These are phyloP conservation scores for Russula griseocarnosa DNA, from an alignment of 768 basidiomycete genomes.

Conservation along the genomic window DNA sequence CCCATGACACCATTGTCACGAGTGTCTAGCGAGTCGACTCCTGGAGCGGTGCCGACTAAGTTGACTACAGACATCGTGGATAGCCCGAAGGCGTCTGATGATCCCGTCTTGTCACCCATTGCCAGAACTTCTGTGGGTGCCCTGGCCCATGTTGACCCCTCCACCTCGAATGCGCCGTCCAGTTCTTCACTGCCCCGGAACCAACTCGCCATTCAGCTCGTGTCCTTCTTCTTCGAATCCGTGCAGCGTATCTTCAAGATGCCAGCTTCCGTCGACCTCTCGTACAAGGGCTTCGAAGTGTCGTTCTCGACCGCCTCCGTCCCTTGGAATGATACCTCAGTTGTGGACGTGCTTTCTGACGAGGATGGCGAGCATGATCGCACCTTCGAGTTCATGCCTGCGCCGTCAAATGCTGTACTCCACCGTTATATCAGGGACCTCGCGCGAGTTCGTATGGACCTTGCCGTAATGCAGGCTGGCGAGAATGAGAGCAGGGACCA, in stretches of 20 bases:
- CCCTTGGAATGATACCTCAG: constrained; percentile 2
- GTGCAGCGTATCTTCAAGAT: constrained; percentile 17
- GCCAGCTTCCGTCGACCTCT: constrained; percentile 15
- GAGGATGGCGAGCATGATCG: background rate
- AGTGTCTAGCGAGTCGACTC: background rate
- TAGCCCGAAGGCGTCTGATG: background rate
- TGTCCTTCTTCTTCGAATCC: constrained; percentile 21
- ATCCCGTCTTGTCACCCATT: background rate
- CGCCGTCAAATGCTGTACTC: constrained; percentile 10
- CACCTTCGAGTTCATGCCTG: constrained; percentile 9
- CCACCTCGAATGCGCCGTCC: background rate
- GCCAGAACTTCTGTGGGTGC: background rate
- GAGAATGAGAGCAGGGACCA: background rate
- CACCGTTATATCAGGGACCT: constrained; percentile 22
- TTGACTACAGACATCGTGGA: constrained; percentile 1
- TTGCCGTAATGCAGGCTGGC: background rate
- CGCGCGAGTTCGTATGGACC: constrained; percentile 13
- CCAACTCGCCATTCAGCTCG: constrained; percentile 13
- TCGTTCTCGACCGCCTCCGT: constrained; percentile 11
- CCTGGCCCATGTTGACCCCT: background rate
- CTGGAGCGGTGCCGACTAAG: background rate
- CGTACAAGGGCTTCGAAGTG: constrained; percentile 20
- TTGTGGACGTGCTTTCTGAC: background rate
- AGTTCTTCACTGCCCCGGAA: background rate
- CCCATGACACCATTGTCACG: constrained; percentile 18